Evolutionary conservation across 306 rosid genomes (phyloP).

Genomic region (Sicyos edulis): DNA sequence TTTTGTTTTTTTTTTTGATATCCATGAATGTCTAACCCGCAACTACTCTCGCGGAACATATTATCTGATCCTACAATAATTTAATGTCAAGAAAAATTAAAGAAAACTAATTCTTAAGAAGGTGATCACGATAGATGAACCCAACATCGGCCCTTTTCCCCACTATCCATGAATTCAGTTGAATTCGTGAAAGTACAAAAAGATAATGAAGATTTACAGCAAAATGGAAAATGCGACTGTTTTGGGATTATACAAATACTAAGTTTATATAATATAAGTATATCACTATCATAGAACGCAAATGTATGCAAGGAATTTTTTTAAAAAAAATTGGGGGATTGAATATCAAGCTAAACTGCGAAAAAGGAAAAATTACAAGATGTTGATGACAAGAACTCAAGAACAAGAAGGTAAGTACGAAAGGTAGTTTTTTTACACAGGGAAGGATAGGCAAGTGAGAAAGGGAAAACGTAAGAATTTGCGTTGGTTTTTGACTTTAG

Average conservation of each 20-base stretch:
- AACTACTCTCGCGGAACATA: too few relatives aligned
- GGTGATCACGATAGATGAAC: too few relatives aligned
- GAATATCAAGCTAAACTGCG: neutral
- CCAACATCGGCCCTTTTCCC: too few relatives aligned
- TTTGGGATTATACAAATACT: neutral
- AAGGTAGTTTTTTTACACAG: conserved; percentile 36
- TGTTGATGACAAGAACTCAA: conserved; percentile 47
- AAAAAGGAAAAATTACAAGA: conserved; percentile 10
- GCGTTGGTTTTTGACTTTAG: conserved; percentile 17
- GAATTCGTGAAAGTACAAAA: too few relatives aligned
- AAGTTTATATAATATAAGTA: neutral
- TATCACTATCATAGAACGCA: neutral
- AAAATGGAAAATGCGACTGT: conserved; percentile 6
- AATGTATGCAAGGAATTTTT: neutral
- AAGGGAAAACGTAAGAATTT: conserved; percentile 3
- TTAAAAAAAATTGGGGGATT: neutral
- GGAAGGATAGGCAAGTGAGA: conserved; percentile 12
- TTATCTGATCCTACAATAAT: too few relatives aligned
- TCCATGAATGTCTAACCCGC: too few relatives aligned
- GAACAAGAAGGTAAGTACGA: conserved; percentile 51
- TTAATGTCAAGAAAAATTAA: too few relatives aligned
- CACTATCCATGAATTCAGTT: too few relatives aligned
- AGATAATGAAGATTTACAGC: neutral
- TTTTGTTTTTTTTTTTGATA: too few relatives aligned
- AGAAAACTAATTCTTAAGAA: too few relatives aligned